phyloP scores from a whole-genome alignment of 2,329 filamentous ascomycete genomes.

The Elsinoe arachidis region DNA sequence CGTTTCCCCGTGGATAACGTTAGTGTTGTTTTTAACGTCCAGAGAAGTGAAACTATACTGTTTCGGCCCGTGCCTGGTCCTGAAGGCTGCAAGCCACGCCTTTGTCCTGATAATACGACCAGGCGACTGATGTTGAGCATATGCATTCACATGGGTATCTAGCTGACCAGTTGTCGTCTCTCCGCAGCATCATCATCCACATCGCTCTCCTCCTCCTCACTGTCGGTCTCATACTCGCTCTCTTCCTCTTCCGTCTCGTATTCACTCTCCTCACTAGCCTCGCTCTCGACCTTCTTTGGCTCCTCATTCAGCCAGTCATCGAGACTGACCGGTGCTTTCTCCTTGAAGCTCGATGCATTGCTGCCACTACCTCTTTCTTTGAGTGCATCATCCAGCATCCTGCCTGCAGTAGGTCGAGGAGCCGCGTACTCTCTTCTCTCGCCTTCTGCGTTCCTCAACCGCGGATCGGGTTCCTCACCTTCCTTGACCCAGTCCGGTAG shows the following conservation, averaged over 20 bases:
- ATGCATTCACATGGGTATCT: not conserved
- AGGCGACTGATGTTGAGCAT: not conserved
- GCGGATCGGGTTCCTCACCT: constrained; percentile 70
- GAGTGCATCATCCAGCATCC: constrained; percentile 54
- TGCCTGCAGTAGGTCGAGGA: constrained; percentile 45
- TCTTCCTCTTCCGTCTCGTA: constrained; percentile 46
- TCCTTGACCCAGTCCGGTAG: constrained; percentile 78
- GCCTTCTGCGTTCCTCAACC: constrained; percentile 54
- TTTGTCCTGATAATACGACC: not conserved
- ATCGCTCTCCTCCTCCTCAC: constrained; percentile 18
- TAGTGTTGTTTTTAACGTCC: too few relatives aligned
- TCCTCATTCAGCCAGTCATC: constrained; percentile 81
- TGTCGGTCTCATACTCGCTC: constrained; percentile 37
- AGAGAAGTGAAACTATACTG: too few relatives aligned
- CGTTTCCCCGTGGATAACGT: too few relatives aligned
- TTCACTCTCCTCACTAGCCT: constrained; percentile 45
- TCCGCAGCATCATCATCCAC: constrained; percentile 26
- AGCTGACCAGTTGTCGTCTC: constrained; percentile 30
- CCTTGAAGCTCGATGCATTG: constrained; percentile 36
- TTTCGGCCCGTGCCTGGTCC: too few relatives aligned
- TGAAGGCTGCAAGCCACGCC: too few relatives aligned
- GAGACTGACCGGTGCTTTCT: constrained; percentile 57
- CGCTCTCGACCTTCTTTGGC: constrained; percentile 45
- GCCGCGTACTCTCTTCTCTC: constrained; percentile 30
- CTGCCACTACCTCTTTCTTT: constrained; percentile 39